These are phyloP conservation scores for Botryotinia convoluta DNA, from an alignment of 2,329 filamentous ascomycete species.

Conservation along the genomic window DNA sequence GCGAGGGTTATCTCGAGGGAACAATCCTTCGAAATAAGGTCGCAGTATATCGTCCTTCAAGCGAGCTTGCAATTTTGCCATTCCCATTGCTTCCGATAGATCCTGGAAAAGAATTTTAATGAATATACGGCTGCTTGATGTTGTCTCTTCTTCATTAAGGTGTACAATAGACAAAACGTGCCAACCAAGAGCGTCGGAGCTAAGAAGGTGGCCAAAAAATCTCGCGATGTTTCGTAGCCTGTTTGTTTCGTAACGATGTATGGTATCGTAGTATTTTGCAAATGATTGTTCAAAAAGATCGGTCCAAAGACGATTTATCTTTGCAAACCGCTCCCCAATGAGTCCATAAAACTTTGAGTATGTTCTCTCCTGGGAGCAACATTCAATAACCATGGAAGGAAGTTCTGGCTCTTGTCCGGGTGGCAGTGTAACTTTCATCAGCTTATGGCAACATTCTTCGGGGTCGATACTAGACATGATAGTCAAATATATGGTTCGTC, in stretches of 20 bases:
- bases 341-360: conserved; percentile 97
- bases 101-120: conserved; percentile 98
- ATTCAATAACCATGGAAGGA: conserved; percentile 95
- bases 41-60: conserved; percentile 76
- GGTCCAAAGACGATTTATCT: conserved; percentile 91
- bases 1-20: conserved; percentile 83
- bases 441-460: conserved; percentile 94
- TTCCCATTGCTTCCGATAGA: conserved; percentile 79
- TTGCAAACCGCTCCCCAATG: conserved; percentile 91
- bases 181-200: conserved; percentile 88
- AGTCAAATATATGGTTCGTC: conserved; percentile 92
- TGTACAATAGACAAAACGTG: conserved; percentile 82
- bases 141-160: conserved; percentile 95
- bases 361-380: conserved; percentile 92
- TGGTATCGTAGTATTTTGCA: conserved; percentile 91
- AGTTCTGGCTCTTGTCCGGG: conserved; percentile 84
- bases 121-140: conserved; percentile 93
- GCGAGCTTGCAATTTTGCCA: conserved; percentile 72
- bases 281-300: conserved; percentile 91
- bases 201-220: conserved; percentile 89
- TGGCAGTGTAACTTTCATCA: conserved; percentile 91
- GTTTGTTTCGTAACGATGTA: conserved; percentile 96
- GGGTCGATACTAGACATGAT: conserved; percentile 97
- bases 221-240: conserved; percentile 90
- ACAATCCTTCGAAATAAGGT: conserved; percentile 78